Evolutionary conservation across 2,329 filamentous ascomycete genomes (phyloP).

Genomic region (Colletotrichum lindemuthianum): DNA sequence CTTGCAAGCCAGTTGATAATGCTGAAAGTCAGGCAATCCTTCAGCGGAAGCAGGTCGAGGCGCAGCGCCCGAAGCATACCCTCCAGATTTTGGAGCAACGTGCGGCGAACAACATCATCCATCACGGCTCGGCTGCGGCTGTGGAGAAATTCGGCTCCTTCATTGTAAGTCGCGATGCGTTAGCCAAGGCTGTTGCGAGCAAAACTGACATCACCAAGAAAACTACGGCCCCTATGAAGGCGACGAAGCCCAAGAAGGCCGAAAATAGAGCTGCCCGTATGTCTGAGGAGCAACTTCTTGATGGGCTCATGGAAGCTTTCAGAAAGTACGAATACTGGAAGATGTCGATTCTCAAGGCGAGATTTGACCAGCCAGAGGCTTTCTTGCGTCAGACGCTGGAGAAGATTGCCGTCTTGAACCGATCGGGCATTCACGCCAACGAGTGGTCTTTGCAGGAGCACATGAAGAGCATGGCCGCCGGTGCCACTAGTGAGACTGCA

Average conservation of each 20-base stretch:
- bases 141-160: slow-evolving; percentile 61
- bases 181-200: not conserved
- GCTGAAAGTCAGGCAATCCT: slow-evolving; percentile 48
- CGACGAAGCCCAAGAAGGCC: slow-evolving; percentile 68
- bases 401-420: slow-evolving; percentile 83
- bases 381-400: slow-evolving; percentile 88
- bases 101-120: slow-evolving; percentile 63
- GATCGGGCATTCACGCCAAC: slow-evolving; percentile 85
- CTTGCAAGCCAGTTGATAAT: slow-evolving; percentile 50
- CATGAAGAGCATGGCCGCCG: slow-evolving; percentile 34
- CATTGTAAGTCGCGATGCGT: slow-evolving; percentile 59
- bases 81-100: slow-evolving; percentile 61
- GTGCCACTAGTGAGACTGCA: slow-evolving; percentile 42
- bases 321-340: slow-evolving; percentile 86
- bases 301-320: slow-evolving; percentile 86
- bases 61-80: slow-evolving; percentile 60
- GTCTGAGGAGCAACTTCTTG: slow-evolving; percentile 86
- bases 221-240: slow-evolving; percentile 52
- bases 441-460: slow-evolving; percentile 84
- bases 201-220: slow-evolving; percentile 54
- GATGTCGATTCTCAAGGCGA: slow-evolving; percentile 38
- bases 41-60: slow-evolving; percentile 54
- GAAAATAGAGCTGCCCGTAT: slow-evolving; percentile 92
- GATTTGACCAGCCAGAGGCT: slow-evolving; percentile 86
- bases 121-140: slow-evolving; percentile 66